Evolutionary conservation across 1,284 basidiomycete species (phyloP), one percentile per base, ranked within the genome.

Genomic region (Schizophyllum commune): DNA sequence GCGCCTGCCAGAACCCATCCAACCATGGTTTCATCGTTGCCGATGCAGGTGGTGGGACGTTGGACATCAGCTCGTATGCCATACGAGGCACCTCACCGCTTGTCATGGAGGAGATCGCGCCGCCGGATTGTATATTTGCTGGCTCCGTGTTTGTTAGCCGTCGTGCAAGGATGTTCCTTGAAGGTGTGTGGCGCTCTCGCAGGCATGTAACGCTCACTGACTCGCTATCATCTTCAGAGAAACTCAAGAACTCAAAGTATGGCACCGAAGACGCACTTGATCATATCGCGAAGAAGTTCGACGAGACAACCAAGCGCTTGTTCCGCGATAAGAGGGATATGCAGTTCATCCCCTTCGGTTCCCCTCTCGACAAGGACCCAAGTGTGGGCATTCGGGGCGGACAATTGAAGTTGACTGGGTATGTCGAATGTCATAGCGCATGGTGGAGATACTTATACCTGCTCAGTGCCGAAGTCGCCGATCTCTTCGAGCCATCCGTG

Each of bases 61-160:
- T 91, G 52, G 89, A 91, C 69, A 86, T 91, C 66, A 88, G 86
- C 64, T 85, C 88, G 4, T 91, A 91, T 66, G 86, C 83, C 0
- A 86, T 91, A 58, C 82, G 83, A 11, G 81, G 79, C 58, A 83
- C 85, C 11, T 71, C 77, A 20, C 89, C 89, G 0, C 80, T 91
- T 17, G 81, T 86, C 8, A 89, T 91, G 65, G 88, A 91, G 70
- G 88, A 91, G 73, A 84, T 90, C 64, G 88, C 88, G 1, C 88
- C 88, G 32, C 86, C 89, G 19, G 87, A 90, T 70, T 91, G 89
- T 71, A 81, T 89, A 52, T 91, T 91, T 70, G 86, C 88, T 59
- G 88, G 88, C 20, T 89, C 88, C 5, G 86, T 91, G n/a, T 91
- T 91, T 69, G 89, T 91, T 54, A 88, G 86, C 69, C 77, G 87